Conservation (phyloP, 805 yeast genomes). For the Osmozyma mogii region DNA sequence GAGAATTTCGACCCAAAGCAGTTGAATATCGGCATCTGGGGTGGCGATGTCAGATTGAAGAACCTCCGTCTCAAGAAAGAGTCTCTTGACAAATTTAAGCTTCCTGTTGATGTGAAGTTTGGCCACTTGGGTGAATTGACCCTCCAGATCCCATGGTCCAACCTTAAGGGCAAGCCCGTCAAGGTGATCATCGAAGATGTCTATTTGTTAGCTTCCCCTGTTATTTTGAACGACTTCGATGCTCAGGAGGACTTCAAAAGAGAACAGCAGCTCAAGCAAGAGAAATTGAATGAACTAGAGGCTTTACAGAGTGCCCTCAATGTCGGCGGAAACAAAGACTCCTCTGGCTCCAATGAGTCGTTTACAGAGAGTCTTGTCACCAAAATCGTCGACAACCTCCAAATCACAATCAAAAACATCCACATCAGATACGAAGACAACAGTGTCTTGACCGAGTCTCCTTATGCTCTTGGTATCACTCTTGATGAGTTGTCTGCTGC, state of each 20-base stretch:
- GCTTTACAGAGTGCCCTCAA: constrained; percentile 44
- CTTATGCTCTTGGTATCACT: constrained; percentile 78
- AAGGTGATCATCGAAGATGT: constrained; percentile 82
- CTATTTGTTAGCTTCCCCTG: constrained; percentile 74
- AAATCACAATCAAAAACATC: constrained; percentile 82
- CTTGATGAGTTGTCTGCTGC: constrained; percentile 85
- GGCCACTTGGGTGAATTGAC: constrained; percentile 89
- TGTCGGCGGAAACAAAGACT: no score
- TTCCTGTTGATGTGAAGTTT: constrained; percentile 81
- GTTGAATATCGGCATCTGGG: constrained; percentile 92
- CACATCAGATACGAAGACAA: constrained; percentile 90
- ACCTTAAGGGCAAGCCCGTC: constrained; percentile 86
- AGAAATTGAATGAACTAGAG: constrained; percentile 61
- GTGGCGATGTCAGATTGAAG: constrained; percentile 86
- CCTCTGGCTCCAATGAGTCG: constrained; percentile 44
- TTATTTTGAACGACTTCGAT: constrained; percentile 46
- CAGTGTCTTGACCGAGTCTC: constrained; percentile 57
- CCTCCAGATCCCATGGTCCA: constrained; percentile 94
- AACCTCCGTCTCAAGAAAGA: constrained; percentile 78
- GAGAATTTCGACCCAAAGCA: constrained; percentile 96
- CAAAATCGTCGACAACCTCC: constrained; percentile 87
- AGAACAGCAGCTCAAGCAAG: constrained; percentile 52
- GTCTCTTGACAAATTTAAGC: constrained; percentile 74
- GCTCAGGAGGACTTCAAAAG: constrained; percentile 53
- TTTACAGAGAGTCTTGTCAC: constrained; percentile 83